A percentile compares a stretch with the other conserved stretches of the same genome.
phyloP scores from a whole-genome alignment of 2,329 filamentous ascomycete species.

The Xylaria sp. region DNA sequence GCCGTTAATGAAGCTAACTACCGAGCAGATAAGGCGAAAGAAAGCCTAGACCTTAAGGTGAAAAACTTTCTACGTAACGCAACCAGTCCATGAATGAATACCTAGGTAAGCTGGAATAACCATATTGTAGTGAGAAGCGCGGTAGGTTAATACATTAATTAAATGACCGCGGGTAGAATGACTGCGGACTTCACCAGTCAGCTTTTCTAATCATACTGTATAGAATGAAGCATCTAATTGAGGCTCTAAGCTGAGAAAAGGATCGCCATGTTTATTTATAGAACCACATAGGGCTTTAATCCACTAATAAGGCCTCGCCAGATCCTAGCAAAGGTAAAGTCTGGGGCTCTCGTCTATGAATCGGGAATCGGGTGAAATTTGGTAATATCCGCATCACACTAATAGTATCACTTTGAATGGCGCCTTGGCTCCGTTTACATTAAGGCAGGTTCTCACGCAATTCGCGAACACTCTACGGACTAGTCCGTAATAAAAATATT shows the following conservation, averaged over 20 bases:
- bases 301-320: not conserved
- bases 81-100: not conserved
- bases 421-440: too few species aligned
- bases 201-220: too few species aligned
- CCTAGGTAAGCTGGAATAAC: not conserved
- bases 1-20: not conserved
- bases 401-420: not conserved
- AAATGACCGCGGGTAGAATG: not conserved
- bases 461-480: too few species aligned
- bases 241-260: slow-evolving; percentile 3
- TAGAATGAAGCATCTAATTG: not conserved
- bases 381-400: not conserved
- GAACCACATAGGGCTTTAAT: too few species aligned
- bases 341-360: not conserved
- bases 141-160: not conserved
- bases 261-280: slow-evolving; percentile 14
- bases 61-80: not conserved
- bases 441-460: too few species aligned
- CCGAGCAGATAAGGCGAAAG: too few species aligned
- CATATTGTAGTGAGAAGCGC: not conserved
- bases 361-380: not conserved
- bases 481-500: too few species aligned
- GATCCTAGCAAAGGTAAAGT: not conserved
- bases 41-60: not conserved
- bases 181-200: too few species aligned